A percentile compares a stretch with the other conserved stretches of the same genome.
Conservation (phyloP, 441 rosid genomes). For the Mallotus japonicus region DNA sequence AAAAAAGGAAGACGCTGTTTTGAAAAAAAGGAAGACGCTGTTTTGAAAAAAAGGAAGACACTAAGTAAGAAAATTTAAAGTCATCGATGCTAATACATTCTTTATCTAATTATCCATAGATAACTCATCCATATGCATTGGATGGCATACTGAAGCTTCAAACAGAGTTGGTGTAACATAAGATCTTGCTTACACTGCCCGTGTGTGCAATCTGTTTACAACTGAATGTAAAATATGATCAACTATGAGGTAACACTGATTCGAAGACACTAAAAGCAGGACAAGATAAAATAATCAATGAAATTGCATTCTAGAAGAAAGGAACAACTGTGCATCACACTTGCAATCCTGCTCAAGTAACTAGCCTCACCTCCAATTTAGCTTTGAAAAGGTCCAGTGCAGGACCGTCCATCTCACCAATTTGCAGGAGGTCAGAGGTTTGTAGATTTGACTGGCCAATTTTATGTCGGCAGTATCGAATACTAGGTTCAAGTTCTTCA, state of each 20-base stretch:
- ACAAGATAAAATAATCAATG: neutral
- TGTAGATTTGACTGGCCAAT: constrained; percentile 87
- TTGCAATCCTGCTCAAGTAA: constrained; percentile 12
- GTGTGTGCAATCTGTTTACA: neutral
- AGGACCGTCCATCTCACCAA: constrained; percentile 96
- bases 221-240: neutral
- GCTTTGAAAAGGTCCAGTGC: constrained; percentile 89
- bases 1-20: no score
- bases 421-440: constrained; percentile 80
- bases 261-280: neutral
- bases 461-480: constrained; percentile 90
- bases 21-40: no score
- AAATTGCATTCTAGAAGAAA: neutral
- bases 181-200: neutral
- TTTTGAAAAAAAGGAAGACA: no score
- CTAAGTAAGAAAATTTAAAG: neutral
- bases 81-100: constrained; percentile 4
- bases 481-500: constrained; percentile 98
- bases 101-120: neutral
- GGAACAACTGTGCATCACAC: neutral
- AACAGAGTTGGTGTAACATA: neutral
- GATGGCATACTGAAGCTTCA: neutral
- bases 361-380: constrained; percentile 63
- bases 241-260: neutral
- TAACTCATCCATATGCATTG: neutral